Base-by-base conservation (phyloP, 2,329 filamentous ascomycete genomes). In the Ophiostoma perfectum region DNA sequence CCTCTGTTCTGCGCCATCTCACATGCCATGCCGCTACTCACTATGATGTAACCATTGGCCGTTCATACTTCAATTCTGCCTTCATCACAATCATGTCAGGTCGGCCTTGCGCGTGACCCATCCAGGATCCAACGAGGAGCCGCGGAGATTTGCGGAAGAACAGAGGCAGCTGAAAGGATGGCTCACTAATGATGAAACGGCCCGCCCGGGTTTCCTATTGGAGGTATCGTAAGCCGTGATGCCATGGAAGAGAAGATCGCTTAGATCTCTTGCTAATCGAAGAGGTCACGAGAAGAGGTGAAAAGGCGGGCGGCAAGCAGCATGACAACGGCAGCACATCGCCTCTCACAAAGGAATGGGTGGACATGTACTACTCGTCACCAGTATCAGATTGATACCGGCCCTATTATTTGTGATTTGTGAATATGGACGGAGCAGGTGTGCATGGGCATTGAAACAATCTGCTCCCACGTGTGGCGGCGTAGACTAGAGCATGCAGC, bases 221-320 rank as follows among this genome's bases (percentile, higher is more conserved):
- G 27, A 60, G 27, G 27, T 27, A 60, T 60, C 27, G 27, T 60
- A 27, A 60, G 27, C 27, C 27, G 2, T 27, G 27, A 1, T 27
- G 27, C 27, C 27, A 27, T 27, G 27, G 27, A 27, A 27, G 27
- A 27, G 27, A 27, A 1, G 27, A 27, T 27, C 27, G 27, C 27
- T 27, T 27, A 27, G 27, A 27, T 27, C 27, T 44, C 11, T 44
- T 44, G 7, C 7, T 12, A 12, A 12, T 6, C 42, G 11, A 12
- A 1, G 42, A 44, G 42, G 6, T 12, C 42, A 44, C 6, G 11
- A 44, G 42, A 39, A 5, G 11, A 1, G 9, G 4, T 5, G 3
- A 60, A 60, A 60, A 60, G 55, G 55, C 55, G 55, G 55, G 55
- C 55, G 55, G 55, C 55, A 60, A 60, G 55, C 55, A 60, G 27